phyloP scores from a whole-genome alignment of 2,329 filamentous ascomycete species.

The Orbilia quercus region DNA sequence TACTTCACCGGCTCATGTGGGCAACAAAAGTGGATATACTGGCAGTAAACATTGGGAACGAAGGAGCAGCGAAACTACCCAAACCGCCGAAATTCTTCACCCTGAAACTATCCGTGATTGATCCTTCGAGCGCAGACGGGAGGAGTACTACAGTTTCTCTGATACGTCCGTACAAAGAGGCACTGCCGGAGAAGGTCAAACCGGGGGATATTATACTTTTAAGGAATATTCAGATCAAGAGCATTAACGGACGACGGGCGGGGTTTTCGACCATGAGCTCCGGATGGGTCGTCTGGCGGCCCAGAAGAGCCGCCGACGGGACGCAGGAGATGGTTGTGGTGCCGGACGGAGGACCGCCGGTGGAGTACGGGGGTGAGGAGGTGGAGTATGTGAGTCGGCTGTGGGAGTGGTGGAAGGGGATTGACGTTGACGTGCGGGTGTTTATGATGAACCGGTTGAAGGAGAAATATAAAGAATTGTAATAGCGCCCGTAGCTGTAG shows the following conservation, averaged over 20 bases:
- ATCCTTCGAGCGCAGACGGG: slow-evolving; percentile 57
- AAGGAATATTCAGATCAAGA: slow-evolving; percentile 57
- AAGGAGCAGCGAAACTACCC: slow-evolving; percentile 46
- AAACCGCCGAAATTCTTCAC: slow-evolving; percentile 57
- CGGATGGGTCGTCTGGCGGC: slow-evolving; percentile 48
- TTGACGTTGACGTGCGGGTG: slow-evolving; percentile 46
- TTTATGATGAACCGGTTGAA: slow-evolving; percentile 31
- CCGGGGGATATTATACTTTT: slow-evolving; percentile 59
- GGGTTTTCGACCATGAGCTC: slow-evolving; percentile 40
- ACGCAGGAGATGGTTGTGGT: slow-evolving; percentile 32
- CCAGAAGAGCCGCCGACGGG: slow-evolving; percentile 30
- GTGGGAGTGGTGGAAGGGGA: slow-evolving; percentile 58
- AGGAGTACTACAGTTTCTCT: slow-evolving; percentile 56
- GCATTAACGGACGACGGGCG: slow-evolving; percentile 20
- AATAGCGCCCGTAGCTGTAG: too few relatives aligned
- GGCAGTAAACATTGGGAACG: slow-evolving; percentile 56
- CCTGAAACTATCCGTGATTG: slow-evolving; percentile 57
- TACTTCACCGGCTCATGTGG: slow-evolving; percentile 56
- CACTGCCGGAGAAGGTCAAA: slow-evolving; percentile 56
- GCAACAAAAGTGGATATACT: slow-evolving; percentile 58
- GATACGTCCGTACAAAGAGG: slow-evolving; percentile 57
- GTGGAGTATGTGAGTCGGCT: slow-evolving; percentile 58
- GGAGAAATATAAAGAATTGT: background rate
- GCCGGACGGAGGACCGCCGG: slow-evolving; percentile 55
- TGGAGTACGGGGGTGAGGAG: slow-evolving; percentile 59